A percentile compares a stretch with the other conserved stretches of the same genome.
Conservation (phyloP, 2,329 filamentous ascomycete species). For the Diaporthe longicolla region DNA sequence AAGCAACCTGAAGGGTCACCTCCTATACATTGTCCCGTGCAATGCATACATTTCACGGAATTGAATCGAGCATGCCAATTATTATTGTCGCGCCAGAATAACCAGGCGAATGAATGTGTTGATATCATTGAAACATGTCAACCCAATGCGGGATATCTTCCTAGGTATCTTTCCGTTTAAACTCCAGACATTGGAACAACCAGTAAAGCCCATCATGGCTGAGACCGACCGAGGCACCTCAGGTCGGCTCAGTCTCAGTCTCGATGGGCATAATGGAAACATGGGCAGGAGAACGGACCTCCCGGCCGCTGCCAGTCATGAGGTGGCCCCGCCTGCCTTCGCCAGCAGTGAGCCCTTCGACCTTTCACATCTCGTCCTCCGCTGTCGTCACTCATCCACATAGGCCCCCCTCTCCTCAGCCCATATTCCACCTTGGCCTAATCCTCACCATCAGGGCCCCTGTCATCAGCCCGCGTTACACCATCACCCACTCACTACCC, state of each 20-base stretch:
- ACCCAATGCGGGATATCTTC: slow-evolving; percentile 41
- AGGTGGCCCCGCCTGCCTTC: neutral
- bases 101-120: slow-evolving; percentile 11
- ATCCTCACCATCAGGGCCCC: neutral
- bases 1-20: neutral
- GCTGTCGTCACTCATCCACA: neutral
- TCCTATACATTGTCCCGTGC: too few species aligned
- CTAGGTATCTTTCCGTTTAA: slow-evolving; percentile 38
- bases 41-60: neutral
- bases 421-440: neutral
- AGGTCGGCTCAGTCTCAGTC: slow-evolving; percentile 2
- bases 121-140: slow-evolving; percentile 34
- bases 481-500: slow-evolving; percentile 90
- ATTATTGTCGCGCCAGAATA: neutral
- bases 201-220: neutral
- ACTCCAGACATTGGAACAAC: slow-evolving; percentile 26
- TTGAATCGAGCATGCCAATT: too few species aligned
- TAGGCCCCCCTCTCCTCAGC: too few species aligned
- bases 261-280: neutral
- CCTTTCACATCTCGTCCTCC: neutral
- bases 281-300: neutral
- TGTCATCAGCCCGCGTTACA: slow-evolving; percentile 43
- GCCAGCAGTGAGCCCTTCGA: slow-evolving; percentile 1
- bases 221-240: neutral
- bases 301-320: neutral